Conservation (phyloP, 306 rosid species). For the Acacia confusa region DNA sequence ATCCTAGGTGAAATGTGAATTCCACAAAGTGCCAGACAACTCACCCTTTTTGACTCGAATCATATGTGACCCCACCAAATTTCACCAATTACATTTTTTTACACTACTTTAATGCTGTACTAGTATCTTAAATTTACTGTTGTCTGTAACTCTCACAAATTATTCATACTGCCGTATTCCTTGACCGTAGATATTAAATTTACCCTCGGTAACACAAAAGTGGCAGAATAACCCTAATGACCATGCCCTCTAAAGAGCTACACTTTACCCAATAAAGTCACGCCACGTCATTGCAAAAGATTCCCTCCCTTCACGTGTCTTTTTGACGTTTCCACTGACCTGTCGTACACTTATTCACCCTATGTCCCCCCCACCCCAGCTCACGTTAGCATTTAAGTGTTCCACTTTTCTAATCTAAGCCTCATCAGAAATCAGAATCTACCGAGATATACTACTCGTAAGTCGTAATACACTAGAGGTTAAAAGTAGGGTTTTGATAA, state of each 20-base stretch:
- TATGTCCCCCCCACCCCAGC: background rate
- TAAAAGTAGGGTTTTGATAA: background rate
- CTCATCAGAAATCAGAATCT: background rate
- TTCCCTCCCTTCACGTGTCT: slow-evolving; percentile 50
- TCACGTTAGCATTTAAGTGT: slow-evolving; percentile 16
- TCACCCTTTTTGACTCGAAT: slow-evolving; percentile 35
- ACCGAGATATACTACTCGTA: background rate
- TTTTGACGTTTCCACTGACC: slow-evolving; percentile 32
- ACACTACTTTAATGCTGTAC: background rate
- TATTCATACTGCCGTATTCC: background rate
- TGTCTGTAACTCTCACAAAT: background rate
- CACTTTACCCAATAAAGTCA: slow-evolving; percentile 29
- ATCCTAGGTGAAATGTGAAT: slow-evolving; percentile 29
- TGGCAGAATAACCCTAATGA: background rate
- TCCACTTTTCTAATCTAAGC: slow-evolving; percentile 19
- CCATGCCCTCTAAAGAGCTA: background rate
- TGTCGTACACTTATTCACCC: background rate
- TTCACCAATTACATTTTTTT: background rate
- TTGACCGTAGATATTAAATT: background rate
- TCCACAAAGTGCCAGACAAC: background rate
- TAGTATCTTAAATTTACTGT: background rate
- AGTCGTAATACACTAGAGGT: background rate
- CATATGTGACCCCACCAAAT: background rate
- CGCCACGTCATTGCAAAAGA: slow-evolving; percentile 31
- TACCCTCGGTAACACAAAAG: background rate